Conservation (phyloP, 2,329 filamentous ascomycete genomes). For the Cercospora zeae-maydis region DNA sequence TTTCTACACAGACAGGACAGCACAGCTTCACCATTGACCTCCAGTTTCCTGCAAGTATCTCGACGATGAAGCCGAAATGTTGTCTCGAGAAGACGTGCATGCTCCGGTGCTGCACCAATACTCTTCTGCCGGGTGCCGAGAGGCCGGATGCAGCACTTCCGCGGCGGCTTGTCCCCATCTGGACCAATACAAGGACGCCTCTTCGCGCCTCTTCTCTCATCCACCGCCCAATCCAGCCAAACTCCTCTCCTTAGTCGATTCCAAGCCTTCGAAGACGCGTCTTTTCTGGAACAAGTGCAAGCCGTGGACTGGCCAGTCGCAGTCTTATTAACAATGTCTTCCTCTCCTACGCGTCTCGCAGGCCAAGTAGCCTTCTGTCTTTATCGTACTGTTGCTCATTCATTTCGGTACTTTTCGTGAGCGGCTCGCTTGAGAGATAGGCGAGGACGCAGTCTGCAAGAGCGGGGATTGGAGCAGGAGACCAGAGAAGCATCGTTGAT, state of each 20-base stretch:
- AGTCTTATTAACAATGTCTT: neutral
- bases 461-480: neutral
- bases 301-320: neutral
- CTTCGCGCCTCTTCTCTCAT: slow-evolving; percentile 7
- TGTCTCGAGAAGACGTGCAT: neutral
- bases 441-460: neutral
- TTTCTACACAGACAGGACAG: no score
- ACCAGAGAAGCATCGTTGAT: slow-evolving; percentile 2
- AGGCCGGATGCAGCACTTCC: neutral
- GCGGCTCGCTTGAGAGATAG: neutral
- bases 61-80: neutral
- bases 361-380: neutral
- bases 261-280: slow-evolving; percentile 10
- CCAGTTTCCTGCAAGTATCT: no score
- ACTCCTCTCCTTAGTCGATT: neutral
- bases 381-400: neutral
- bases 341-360: neutral
- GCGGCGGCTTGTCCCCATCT: neutral
- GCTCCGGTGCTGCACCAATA: neutral
- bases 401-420: neutral
- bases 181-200: slow-evolving; percentile 4
- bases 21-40: no score
- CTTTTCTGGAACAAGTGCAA: slow-evolving; percentile 10
- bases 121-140: neutral
- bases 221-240: neutral